Percentiles rank a stretch among this genome's conserved stretches.
These are phyloP conservation scores for Trametes cubensis DNA, from an alignment of 768 basidiomycete species.

Conservation along the genomic window DNA sequence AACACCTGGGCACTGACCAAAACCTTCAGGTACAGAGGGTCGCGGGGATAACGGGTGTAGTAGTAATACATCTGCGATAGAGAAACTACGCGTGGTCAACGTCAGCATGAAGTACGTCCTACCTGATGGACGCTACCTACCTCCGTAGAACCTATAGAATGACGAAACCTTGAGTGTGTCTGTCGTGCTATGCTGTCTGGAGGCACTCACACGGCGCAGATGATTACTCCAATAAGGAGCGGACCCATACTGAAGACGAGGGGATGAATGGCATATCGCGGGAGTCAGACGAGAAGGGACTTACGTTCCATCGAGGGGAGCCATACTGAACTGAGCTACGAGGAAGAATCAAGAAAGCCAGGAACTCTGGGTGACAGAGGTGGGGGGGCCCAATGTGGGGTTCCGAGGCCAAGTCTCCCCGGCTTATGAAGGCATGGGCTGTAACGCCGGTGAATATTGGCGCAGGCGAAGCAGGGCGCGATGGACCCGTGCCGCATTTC, in stretches of 20 bases:
- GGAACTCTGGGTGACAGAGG: constrained; percentile 5
- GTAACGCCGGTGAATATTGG: neutral
- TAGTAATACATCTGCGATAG: constrained; percentile 60
- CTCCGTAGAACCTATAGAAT: constrained; percentile 26
- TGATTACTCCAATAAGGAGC: constrained; percentile 48
- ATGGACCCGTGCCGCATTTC: neutral
- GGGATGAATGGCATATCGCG: neutral
- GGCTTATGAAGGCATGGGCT: neutral
- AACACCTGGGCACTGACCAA: constrained; percentile 37
- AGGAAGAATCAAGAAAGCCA: neutral
- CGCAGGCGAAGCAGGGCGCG: neutral
- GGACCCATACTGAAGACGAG: constrained; percentile 5
- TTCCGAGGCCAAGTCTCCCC: no score
- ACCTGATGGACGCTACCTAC: constrained; percentile 50
- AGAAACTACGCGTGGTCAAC: constrained; percentile 42
- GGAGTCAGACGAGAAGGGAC: neutral
- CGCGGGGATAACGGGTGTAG: constrained; percentile 49
- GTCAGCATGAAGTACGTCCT: neutral
- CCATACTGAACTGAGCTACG: neutral
- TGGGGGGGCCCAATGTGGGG: constrained; percentile 10
- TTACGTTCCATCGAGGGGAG: constrained; percentile 11
- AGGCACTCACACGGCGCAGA: constrained; percentile 46
- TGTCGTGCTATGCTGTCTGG: no score
- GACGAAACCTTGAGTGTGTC: no score
- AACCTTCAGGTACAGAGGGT: constrained; percentile 54